These are phyloP conservation scores for Pisolithus albus DNA, from an alignment of 768 basidiomycete genomes.

Conservation along the genomic window DNA sequence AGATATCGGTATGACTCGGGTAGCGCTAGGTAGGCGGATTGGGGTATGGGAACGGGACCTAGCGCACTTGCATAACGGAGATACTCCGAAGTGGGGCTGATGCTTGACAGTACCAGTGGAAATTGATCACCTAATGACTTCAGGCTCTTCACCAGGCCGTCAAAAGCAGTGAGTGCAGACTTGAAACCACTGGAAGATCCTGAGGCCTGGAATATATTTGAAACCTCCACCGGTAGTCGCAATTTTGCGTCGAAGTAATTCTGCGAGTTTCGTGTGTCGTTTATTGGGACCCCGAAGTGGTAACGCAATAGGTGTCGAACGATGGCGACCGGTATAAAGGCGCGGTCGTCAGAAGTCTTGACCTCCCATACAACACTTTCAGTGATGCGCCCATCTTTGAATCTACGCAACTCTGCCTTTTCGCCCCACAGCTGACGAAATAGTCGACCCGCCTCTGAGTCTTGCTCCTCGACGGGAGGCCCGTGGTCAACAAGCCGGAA, in stretches of 20 bases:
- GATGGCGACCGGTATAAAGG: slow-evolving; percentile 69
- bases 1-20: slow-evolving; percentile 59
- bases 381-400: slow-evolving; percentile 89
- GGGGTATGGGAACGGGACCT: slow-evolving; percentile 66
- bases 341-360: slow-evolving; percentile 69
- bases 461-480: slow-evolving; percentile 62
- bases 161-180: slow-evolving; percentile 71
- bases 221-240: slow-evolving; percentile 50
- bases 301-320: slow-evolving; percentile 64
- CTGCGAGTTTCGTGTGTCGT: slow-evolving; percentile 54
- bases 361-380: slow-evolving; percentile 98
- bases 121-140: slow-evolving; percentile 66
- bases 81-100: slow-evolving; percentile 65
- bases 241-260: slow-evolving; percentile 50
- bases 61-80: slow-evolving; percentile 83
- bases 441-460: slow-evolving; percentile 40
- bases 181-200: slow-evolving; percentile 55
- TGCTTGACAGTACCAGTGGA: slow-evolving; percentile 69
- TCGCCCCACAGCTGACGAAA: slow-evolving; percentile 89
- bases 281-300: slow-evolving; percentile 63
- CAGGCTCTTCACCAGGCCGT: slow-evolving; percentile 65
- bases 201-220: slow-evolving; percentile 28
- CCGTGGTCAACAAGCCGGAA: slow-evolving; percentile 90
- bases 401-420: slow-evolving; percentile 87
- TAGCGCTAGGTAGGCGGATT: slow-evolving; percentile 42